Evolutionary conservation across 2,329 filamentous ascomycete species (phyloP).

Genomic region (Fusarium setosum): DNA sequence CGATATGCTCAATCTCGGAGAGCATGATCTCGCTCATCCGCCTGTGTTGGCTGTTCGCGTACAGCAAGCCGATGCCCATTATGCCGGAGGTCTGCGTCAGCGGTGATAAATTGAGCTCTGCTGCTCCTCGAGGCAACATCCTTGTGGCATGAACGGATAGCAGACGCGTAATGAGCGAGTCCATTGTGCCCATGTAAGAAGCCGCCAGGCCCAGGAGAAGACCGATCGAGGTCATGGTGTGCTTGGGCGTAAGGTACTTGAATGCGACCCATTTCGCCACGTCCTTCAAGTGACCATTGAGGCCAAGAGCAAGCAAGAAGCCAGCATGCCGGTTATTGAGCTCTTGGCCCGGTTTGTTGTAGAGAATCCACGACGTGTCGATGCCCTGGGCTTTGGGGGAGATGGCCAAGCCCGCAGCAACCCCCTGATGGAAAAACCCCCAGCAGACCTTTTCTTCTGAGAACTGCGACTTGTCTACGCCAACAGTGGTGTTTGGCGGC

Average conservation of each 20-base stretch:
- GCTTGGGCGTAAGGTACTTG: slow-evolving; percentile 98
- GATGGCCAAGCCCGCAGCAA: slow-evolving; percentile 91
- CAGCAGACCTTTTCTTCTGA: slow-evolving; percentile 97
- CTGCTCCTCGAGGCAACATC: slow-evolving; percentile 91
- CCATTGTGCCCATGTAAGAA: slow-evolving; percentile 97
- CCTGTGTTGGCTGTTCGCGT: slow-evolving; percentile 94
- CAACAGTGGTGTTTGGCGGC: slow-evolving; percentile 90
- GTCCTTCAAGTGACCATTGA: slow-evolving; percentile 94
- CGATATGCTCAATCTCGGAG: slow-evolving; percentile 92
- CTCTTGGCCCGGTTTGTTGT: slow-evolving; percentile 90
- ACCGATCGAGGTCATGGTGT: slow-evolving; percentile 98
- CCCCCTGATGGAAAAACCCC: slow-evolving; percentile 98
- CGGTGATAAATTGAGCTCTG: slow-evolving; percentile 92
- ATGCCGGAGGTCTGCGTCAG: slow-evolving; percentile 95
- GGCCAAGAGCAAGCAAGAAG: slow-evolving; percentile 87
- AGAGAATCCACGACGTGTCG: slow-evolving; percentile 98
- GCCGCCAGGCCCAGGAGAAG: slow-evolving; percentile 92
- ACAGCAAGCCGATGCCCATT: slow-evolving; percentile 95
- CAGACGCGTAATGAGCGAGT: slow-evolving; percentile 90
- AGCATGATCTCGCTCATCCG: slow-evolving; percentile 99
- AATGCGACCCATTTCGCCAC: slow-evolving; percentile 99
- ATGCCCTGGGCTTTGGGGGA: slow-evolving; percentile 92
- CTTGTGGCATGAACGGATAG: slow-evolving; percentile 96
- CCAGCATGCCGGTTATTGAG: slow-evolving; percentile 97
- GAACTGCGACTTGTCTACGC: slow-evolving; percentile 88